Evolutionary conservation across 768 basidiomycete species (phyloP).

Genomic region (Leccinum uliginosum): DNA sequence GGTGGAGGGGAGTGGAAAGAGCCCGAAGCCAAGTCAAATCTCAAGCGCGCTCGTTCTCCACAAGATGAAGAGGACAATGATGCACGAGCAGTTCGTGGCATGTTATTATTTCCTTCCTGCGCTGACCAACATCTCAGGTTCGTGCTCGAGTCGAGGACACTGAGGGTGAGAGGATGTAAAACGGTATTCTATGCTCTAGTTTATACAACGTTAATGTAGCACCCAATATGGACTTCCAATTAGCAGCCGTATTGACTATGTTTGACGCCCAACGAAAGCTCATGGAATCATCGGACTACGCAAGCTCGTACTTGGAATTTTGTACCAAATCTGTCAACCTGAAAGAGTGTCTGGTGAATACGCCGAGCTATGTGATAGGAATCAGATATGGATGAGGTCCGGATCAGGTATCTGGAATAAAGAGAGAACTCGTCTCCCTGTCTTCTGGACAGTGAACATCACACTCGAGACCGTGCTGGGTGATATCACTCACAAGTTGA

Average conservation of each 20-base stretch:
- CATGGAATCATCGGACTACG: slow-evolving; percentile 42
- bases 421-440: slow-evolving; percentile 38
- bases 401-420: slow-evolving; percentile 52
- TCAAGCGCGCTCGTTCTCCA: slow-evolving; percentile 73
- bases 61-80: slow-evolving; percentile 66
- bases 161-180: slow-evolving; percentile 69
- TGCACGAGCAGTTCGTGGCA: slow-evolving; percentile 47
- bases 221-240: slow-evolving; percentile 10
- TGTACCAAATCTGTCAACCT: slow-evolving; percentile 32
- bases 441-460: slow-evolving; percentile 22
- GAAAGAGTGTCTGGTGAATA: slow-evolving; percentile 54
- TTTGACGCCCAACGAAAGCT: slow-evolving; percentile 2
- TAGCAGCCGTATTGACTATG: slow-evolving; percentile 12
- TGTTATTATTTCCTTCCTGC: background rate
- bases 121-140: slow-evolving; percentile 34
- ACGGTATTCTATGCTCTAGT: slow-evolving; percentile 22
- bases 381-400: slow-evolving; percentile 53
- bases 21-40: slow-evolving; percentile 40
- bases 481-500: slow-evolving; percentile 42
- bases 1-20: slow-evolving; percentile 89
- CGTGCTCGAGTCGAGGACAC: slow-evolving; percentile 60
- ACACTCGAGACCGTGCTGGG: background rate
- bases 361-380: slow-evolving; percentile 64
- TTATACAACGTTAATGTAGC: slow-evolving; percentile 9
- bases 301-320: slow-evolving; percentile 44